Conservation (phyloP, 108 stramenopile genomes). For the Phaeodactylum tricornutum region DNA sequence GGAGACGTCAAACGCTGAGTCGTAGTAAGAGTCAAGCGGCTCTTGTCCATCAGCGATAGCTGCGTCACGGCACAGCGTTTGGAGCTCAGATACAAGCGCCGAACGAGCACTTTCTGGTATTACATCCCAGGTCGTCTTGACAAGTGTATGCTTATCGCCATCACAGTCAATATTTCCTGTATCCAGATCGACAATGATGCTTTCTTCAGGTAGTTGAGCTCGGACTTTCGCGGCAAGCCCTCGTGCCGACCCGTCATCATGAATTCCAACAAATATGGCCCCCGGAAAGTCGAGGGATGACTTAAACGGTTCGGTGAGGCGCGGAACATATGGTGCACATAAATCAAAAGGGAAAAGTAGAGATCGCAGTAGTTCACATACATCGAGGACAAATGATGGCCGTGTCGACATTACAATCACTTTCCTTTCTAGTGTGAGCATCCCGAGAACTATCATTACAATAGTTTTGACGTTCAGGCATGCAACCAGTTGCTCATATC, state of each 20-base stretch:
- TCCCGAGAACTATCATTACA: conserved; percentile 70
- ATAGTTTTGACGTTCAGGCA: conserved; percentile 79
- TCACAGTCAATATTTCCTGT: conserved; percentile 62
- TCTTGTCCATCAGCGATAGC: conserved; percentile 77
- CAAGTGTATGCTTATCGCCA: conserved; percentile 42
- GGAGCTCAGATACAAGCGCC: conserved; percentile 62
- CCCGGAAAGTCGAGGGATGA: conserved; percentile 79
- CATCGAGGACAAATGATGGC: conserved; percentile 69
- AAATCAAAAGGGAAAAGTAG: conserved; percentile 79
- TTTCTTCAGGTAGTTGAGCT: conserved; percentile 63
- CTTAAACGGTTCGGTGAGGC: conserved; percentile 75
- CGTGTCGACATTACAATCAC: conserved; percentile 70
- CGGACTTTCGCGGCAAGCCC: conserved; percentile 64
- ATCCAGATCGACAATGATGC: conserved; percentile 74
- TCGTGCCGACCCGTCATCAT: conserved; percentile 50
- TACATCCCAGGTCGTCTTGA: conserved; percentile 62
- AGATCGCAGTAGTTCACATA: conserved; percentile 70
- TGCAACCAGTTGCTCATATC: conserved; percentile 58
- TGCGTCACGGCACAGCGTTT: conserved; percentile 71
- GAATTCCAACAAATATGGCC: conserved; percentile 79
- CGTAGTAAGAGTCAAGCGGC: conserved; percentile 55
- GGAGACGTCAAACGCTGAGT: conserved; percentile 41
- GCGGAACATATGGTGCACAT: conserved; percentile 79
- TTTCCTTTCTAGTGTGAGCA: conserved; percentile 74
- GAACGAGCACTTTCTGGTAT: conserved; percentile 60